These are phyloP conservation scores for Diaporthe vexans DNA, from an alignment of 2,329 filamentous ascomycete species.

Conservation along the genomic window DNA sequence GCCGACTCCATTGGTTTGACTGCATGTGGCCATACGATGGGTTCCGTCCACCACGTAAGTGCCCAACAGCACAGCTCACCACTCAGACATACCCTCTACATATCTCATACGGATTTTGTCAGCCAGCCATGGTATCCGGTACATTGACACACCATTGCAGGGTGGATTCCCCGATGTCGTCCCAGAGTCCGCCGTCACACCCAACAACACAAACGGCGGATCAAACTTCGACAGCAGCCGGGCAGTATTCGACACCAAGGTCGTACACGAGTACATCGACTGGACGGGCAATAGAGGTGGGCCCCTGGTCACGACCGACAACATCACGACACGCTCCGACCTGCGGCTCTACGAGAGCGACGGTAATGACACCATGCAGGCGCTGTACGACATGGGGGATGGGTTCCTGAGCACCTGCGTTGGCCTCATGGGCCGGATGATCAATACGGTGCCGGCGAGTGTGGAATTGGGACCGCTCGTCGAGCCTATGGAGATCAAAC, in stretches of 20 bases:
- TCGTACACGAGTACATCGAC: constrained; percentile 33
- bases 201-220: constrained; percentile 24
- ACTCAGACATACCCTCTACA: too few relatives aligned
- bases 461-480: constrained; percentile 40
- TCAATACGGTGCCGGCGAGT: constrained; percentile 47
- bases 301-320: constrained; percentile 25
- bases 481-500: not conserved
- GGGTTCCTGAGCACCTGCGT: constrained; percentile 47
- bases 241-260: not conserved
- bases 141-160: not conserved
- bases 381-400: constrained; percentile 45
- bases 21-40: constrained; percentile 49
- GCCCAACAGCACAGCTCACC: too few relatives aligned
- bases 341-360: constrained; percentile 49
- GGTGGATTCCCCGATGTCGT: constrained; percentile 28
- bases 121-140: too few relatives aligned
- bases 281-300: constrained; percentile 18
- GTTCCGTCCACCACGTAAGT: constrained; percentile 49
- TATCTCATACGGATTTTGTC: too few relatives aligned
- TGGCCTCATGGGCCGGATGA: constrained; percentile 46
- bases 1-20: constrained; percentile 47
- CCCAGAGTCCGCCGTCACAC: constrained; percentile 5
- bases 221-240: constrained; percentile 24
- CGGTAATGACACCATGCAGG: constrained; percentile 47
- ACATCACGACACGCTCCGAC: constrained; percentile 43